phyloP scores from a whole-genome alignment of 2,329 filamentous ascomycete genomes.

The Pyrenochaeta sp. region DNA sequence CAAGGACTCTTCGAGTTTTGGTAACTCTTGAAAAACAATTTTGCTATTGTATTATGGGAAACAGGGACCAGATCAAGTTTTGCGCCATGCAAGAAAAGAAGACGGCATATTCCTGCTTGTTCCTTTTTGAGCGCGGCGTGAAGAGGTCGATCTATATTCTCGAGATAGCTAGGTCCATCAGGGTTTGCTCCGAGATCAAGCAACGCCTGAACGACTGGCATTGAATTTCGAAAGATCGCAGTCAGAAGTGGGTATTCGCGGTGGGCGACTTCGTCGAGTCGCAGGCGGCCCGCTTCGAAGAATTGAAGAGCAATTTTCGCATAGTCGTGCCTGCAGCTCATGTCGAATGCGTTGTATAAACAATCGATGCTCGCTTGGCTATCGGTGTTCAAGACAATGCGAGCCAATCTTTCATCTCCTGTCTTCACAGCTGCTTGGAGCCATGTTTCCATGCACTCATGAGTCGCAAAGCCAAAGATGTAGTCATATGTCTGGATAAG shows the following conservation, averaged over 20 bases:
- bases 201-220: neutral
- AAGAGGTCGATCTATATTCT: neutral
- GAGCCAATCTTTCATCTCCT: too few relatives aligned
- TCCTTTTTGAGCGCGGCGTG: neutral
- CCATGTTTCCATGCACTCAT: too few relatives aligned
- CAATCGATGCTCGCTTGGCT: too few relatives aligned
- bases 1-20: too few relatives aligned
- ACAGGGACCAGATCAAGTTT: neutral
- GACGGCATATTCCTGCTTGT: neutral
- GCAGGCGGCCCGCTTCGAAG: neutral
- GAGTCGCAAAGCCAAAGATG: too few relatives aligned
- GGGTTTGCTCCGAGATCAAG: neutral
- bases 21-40: too few relatives aligned
- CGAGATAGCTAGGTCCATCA: neutral
- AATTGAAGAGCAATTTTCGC: neutral
- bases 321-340: too few relatives aligned
- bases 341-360: too few relatives aligned
- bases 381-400: too few relatives aligned
- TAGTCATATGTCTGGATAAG: too few relatives aligned
- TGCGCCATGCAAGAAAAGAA: neutral
- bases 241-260: neutral
- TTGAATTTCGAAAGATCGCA: neutral
- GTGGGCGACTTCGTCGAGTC: neutral
- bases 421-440: too few relatives aligned
- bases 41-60: too few relatives aligned